These are phyloP conservation scores for Solanum sitiens DNA, from an alignment of 257 asterid genomes.

Conservation along the genomic window DNA sequence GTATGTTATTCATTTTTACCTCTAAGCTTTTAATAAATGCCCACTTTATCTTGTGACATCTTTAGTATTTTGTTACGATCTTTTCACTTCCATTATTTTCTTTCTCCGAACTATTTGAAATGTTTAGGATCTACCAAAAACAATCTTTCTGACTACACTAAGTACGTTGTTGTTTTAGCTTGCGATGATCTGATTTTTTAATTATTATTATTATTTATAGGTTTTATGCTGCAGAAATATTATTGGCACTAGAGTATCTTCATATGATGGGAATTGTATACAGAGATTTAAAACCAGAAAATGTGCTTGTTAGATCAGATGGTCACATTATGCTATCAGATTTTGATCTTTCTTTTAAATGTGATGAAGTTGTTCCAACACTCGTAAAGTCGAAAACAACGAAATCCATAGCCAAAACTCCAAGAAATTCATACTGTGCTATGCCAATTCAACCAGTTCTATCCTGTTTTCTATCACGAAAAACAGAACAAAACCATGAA, in stretches of 20 bases:
- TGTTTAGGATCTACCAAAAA: background rate
- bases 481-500: background rate
- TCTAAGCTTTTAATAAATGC: background rate
- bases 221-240: conserved; percentile 35
- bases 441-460: conserved; percentile 33
- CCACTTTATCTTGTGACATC: background rate
- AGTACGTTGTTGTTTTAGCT: background rate
- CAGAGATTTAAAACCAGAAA: conserved; percentile 44
- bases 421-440: conserved; percentile 16
- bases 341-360: conserved; percentile 37
- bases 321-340: conserved; percentile 50
- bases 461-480: conserved; percentile 22
- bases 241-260: conserved; percentile 33
- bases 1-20: background rate
- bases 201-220: conserved; percentile 1
- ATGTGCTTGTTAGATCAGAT: conserved; percentile 35
- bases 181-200: background rate
- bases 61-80: background rate
- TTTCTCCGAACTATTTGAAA: background rate
- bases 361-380: conserved; percentile 31
- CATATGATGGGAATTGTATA: conserved; percentile 45
- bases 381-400: conserved; percentile 21
- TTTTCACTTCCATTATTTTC: background rate
- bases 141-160: background rate
- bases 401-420: background rate